Evolutionary conservation across 202 grass and related monocot species (phyloP), one percentile per base, ranked within the genome.

Genomic region (Bolboschoenoplectus hybrid): DNA sequence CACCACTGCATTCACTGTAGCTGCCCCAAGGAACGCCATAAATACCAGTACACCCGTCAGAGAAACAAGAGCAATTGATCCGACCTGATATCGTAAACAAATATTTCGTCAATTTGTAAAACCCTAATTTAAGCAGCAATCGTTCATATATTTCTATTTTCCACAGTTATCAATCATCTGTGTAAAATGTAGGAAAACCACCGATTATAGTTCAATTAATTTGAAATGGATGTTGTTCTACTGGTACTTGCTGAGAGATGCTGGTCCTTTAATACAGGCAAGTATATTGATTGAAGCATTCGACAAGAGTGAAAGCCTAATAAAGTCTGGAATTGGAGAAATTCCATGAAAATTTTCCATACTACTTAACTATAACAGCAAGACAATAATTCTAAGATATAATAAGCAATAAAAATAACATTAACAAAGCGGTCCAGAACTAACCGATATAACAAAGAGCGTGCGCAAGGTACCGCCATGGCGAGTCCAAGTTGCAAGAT

Each of bases 371-470:
- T 17, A 51, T 1, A 52, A 16, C 16, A 26, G 20, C 7, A 19
- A 84, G 55, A 7, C 41, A 45, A 34, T 39, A 51, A 52, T 53
- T 16, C 56, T 26, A 26, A 26, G 26, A 26, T 26, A 26, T 26
- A 26, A 26, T 26, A 60, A 2, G 14, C 5, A 56, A 68, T 14
- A 53, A 67, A 63, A 45, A 47, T 0, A 64, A 56, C 49, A 43
- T 62, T 16, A 14, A 14, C 9, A 16, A 82, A 34, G 1, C 8
- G 12, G 11, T 11, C 35, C 2, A 9, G 26, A 11, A 82, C 90
- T 85, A 82, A 97, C 95, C 70, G 88, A 92, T 56, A 91, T 85
- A 84, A 93, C 76, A 62, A 92, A 85, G 26, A 94, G 80, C 14
- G 86, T 85, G 20, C 91, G 87, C 38, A 82, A 66, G 41, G 89